Conservation (phyloP, 1,139 yeast species). For the Suhomyces kunorum region DNA sequence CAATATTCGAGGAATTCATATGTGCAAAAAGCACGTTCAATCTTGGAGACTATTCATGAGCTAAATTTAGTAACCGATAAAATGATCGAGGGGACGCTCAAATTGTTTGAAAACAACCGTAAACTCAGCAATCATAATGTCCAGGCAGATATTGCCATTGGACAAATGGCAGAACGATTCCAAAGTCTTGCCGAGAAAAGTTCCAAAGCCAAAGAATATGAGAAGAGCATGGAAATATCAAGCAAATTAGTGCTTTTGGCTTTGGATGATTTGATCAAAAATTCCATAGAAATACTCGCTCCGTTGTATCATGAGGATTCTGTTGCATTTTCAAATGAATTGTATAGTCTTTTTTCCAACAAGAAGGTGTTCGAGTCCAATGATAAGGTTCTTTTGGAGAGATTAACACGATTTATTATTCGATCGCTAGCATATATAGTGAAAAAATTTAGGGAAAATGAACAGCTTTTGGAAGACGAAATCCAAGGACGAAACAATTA, state of each 20-base stretch:
- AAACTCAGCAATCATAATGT: too few species aligned
- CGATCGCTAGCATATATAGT: slow-evolving; percentile 25
- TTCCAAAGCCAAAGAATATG: too few species aligned
- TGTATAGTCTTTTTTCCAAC: not conserved
- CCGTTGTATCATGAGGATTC: not conserved
- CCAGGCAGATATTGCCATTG: too few species aligned
- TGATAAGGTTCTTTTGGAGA: not conserved
- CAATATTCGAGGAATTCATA: too few species aligned
- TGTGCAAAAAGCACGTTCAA: too few species aligned
- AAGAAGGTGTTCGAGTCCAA: not conserved
- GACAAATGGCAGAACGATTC: too few species aligned
- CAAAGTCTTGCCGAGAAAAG: too few species aligned
- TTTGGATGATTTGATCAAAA: not conserved
- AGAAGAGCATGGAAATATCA: not conserved
- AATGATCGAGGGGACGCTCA: too few species aligned
- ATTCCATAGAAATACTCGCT: too few species aligned
- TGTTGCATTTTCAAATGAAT: not conserved
- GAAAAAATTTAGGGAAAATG: slow-evolving; percentile 20
- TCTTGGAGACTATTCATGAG: too few species aligned
- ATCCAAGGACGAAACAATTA: not conserved
- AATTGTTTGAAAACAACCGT: too few species aligned
- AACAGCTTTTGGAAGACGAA: slow-evolving; percentile 22
- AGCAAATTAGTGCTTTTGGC: not conserved
- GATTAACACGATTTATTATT: not conserved
- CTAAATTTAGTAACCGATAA: too few species aligned